These are phyloP conservation scores for Amorphotheca resinae DNA, from an alignment of 495 filamentous ascomycete genomes.

Conservation along the genomic window DNA sequence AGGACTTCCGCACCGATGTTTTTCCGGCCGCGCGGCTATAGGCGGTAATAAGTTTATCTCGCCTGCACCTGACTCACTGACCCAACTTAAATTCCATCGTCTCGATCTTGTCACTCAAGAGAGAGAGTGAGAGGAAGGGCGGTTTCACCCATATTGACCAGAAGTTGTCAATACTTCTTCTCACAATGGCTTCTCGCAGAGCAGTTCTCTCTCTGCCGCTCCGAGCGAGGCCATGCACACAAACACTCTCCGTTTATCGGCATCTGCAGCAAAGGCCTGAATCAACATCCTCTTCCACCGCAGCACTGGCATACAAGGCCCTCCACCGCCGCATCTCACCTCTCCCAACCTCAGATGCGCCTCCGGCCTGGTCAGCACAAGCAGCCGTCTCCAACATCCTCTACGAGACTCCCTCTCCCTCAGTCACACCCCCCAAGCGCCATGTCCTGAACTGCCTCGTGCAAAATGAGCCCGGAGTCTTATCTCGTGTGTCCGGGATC, in stretches of 20 bases:
- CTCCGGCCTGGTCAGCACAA: slow-evolving; percentile 77
- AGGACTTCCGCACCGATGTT: too few species aligned
- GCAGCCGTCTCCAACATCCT: slow-evolving; percentile 95
- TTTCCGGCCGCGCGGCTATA: too few species aligned
- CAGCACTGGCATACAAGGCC: slow-evolving; percentile 93
- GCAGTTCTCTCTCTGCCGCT: slow-evolving; percentile 24
- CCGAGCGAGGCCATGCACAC: slow-evolving; percentile 19
- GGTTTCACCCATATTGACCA: neutral
- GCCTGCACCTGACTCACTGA: too few species aligned
- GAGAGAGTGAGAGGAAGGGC: neutral
- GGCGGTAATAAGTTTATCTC: too few species aligned
- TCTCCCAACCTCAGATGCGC: slow-evolving; percentile 59
- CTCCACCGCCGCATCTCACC: slow-evolving; percentile 78
- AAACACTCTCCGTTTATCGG: slow-evolving; percentile 6
- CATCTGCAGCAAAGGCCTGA: slow-evolving; percentile 5
- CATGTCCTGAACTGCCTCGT: slow-evolving; percentile 97
- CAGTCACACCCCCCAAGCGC: slow-evolving; percentile 72
- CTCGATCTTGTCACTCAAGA: too few species aligned
- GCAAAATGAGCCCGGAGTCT: slow-evolving; percentile 95
- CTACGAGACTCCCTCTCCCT: slow-evolving; percentile 89
- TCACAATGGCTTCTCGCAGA: slow-evolving; percentile 36
- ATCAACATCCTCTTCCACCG: slow-evolving; percentile 58
- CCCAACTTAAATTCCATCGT: too few species aligned
- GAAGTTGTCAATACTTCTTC: neutral
- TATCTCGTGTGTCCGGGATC: slow-evolving; percentile 93